Conservation (phyloP, 2,329 filamentous ascomycete species). For the Colletotrichum sp. region DNA sequence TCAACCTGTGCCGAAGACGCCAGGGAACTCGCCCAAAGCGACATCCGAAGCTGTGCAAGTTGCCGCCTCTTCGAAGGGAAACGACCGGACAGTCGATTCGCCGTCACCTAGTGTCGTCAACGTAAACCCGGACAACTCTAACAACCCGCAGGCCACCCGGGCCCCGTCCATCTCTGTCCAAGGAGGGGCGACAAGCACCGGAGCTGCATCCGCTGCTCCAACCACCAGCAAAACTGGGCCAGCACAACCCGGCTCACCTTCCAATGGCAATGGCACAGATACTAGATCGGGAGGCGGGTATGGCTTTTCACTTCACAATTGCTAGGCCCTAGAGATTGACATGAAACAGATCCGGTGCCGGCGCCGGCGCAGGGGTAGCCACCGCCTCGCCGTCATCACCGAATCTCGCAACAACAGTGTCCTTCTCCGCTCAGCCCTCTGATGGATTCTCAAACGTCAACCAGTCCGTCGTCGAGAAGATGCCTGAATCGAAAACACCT, state of each 20-base stretch:
- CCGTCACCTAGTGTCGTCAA: neutral
- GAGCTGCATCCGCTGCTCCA: neutral
- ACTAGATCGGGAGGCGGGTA: neutral
- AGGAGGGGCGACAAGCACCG: neutral
- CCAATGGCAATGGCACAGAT: neutral
- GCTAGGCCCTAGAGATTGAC: neutral
- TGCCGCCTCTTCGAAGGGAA: neutral
- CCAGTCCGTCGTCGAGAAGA: neutral
- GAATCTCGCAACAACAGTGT: neutral
- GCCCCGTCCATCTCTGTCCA: neutral
- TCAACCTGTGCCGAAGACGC: neutral
- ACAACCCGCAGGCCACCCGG: neutral
- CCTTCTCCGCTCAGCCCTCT: constrained; percentile 4
- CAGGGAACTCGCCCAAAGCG: neutral
- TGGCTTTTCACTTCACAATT: neutral
- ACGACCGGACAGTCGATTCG: neutral
- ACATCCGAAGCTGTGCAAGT: neutral
- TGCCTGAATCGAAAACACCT: neutral
- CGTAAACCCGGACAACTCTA: neutral
- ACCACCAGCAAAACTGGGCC: neutral
- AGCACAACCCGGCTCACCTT: neutral
- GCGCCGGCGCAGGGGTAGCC: neutral
- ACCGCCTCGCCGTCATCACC: neutral
- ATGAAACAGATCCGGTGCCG: neutral
- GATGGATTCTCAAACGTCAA: neutral